A percentile compares a stretch with the other conserved stretches of the same genome.
Evolutionary conservation across 768 basidiomycete genomes (phyloP).

Genomic region (Macrolepiota fuliginosa): DNA sequence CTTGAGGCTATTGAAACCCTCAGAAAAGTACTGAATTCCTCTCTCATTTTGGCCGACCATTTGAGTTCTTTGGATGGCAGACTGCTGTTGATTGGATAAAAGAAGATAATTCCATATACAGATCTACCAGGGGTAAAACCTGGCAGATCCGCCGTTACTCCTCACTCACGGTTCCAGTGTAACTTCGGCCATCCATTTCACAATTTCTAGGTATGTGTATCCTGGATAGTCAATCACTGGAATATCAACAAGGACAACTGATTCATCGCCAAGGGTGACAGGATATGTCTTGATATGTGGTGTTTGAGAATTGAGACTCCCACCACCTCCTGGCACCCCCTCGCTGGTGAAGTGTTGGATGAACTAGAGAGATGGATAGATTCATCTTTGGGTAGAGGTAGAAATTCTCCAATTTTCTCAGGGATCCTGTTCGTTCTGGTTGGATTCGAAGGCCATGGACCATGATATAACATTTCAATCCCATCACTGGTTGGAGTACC

Average conservation of each 20-base stretch:
- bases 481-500: too few species aligned
- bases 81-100: neutral
- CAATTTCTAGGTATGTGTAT: neutral
- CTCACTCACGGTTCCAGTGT: neutral
- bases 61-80: neutral
- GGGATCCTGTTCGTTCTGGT: too few species aligned
- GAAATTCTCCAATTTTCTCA: too few species aligned
- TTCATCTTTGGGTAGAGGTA: neutral
- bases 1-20: neutral
- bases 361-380: neutral
- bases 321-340: neutral
- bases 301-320: neutral
- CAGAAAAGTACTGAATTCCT: neutral
- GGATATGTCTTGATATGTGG: neutral
- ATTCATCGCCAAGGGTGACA: neutral
- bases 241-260: neutral
- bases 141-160: neutral
- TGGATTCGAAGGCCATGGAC: too few species aligned
- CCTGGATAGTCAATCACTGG: neutral
- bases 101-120: neutral
- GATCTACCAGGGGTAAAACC: neutral
- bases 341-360: neutral
- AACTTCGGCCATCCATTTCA: neutral
- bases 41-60: neutral
- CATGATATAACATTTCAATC: too few species aligned